Evolutionary conservation across 2,329 filamentous ascomycete species (phyloP), one percentile per base, ranked within the genome.

Genomic region (Talaromyces sp.): DNA sequence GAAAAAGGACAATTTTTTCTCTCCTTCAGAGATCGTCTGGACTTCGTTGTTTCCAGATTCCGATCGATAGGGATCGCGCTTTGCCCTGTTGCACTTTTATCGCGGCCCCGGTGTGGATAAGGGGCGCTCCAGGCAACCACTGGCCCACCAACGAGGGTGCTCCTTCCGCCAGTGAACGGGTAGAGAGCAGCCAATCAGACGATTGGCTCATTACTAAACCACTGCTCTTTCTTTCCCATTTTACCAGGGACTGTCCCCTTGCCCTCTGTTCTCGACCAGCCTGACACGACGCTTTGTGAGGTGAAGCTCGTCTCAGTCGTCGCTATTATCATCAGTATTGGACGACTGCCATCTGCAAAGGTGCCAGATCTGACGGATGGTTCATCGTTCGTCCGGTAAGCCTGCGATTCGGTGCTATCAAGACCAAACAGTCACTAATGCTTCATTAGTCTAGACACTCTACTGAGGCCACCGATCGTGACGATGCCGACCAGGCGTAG

Each of bases 401-500:
- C 34, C 60, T 62, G 34, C 11, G 34, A 51, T 49, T 19, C 27
- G 11, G 53, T 25, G 10, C n/a, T 5, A 56, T n/a, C 6, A 36
- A 38, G n/a, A 15, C 31, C 29, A 4, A 17, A 36, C 5, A 15
- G 1, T 22, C 2, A 36, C 31, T 56, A 25, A 36, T 1, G 4
- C n/a, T 36, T 56, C 53, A 36, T 25, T 10, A 5, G 4, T 11
- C n/a, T 22, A 36, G 29, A 22, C 31, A 7, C 49, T 29, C 45
- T 34, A 17, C 53, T 29, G 27, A 43, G 43, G 25, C 10, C 29
- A n/a, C 6, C 38, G 29, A 17, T 45, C n/a, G 5, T 53, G 25
- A 29, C 29, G 34, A 43, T 58, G 17, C 27, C 64, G 2, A 64
- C 70, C 15, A 69, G 71, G 65, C 72, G 72, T 43, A 72, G 68